Percentiles rank a stretch among this genome's conserved stretches.
These are phyloP conservation scores for Suhomyces maxii DNA, from an alignment of 1,139 yeast genomes.

Conservation along the genomic window DNA sequence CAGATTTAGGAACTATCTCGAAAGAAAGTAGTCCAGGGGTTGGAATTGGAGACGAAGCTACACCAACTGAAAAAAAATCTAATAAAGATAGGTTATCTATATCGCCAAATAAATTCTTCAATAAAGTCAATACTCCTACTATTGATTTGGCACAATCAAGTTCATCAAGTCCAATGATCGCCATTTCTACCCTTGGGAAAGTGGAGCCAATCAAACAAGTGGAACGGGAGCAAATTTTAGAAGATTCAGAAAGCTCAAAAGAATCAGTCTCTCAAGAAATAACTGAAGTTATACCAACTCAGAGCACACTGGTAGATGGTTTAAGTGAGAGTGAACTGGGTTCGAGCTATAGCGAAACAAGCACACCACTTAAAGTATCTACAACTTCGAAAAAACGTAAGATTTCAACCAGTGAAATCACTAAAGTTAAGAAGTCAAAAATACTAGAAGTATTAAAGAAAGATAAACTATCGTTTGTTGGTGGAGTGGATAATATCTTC, in stretches of 20 bases:
- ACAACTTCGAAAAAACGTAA: background rate
- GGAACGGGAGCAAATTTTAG: too few relatives aligned
- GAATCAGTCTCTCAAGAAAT: too few relatives aligned
- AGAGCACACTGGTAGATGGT: too few relatives aligned
- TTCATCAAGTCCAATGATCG: background rate
- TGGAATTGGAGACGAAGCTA: too few relatives aligned
- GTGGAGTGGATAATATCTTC: constrained; percentile 8
- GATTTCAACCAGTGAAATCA: background rate
- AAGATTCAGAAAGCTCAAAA: too few relatives aligned
- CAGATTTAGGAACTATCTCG: too few relatives aligned
- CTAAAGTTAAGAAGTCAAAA: constrained; percentile 12
- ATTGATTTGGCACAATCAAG: background rate
- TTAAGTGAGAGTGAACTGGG: too few relatives aligned
- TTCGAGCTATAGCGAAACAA: too few relatives aligned
- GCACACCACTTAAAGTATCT: too few relatives aligned
- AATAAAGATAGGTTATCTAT: constrained; percentile 1
- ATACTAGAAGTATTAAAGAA: constrained; percentile 11
- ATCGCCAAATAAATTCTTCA: constrained; percentile 7
- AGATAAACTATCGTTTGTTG: constrained; percentile 12
- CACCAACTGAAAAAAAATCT: background rate
- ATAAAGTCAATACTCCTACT: background rate
- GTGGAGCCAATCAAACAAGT: background rate
- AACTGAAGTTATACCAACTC: too few relatives aligned
- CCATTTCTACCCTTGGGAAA: background rate
- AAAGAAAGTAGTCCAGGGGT: too few relatives aligned